These are phyloP conservation scores for Draba incana DNA, from an alignment of 345 rosid genomes.

Conservation along the genomic window DNA sequence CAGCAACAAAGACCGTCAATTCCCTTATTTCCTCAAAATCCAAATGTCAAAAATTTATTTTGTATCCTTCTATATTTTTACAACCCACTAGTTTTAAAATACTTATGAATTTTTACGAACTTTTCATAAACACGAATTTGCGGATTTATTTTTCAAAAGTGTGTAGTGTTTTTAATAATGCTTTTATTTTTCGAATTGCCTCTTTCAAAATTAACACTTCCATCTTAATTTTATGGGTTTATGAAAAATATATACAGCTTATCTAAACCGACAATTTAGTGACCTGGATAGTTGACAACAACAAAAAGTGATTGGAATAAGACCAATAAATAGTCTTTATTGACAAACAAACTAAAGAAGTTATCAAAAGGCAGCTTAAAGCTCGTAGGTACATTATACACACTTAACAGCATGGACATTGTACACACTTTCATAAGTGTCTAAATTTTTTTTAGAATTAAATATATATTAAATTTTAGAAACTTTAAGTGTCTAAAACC, in stretches of 20 bases:
- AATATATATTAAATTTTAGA: too few relatives aligned
- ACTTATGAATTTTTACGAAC: neutral
- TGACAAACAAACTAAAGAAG: slow-evolving; percentile 34
- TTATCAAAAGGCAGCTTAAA: slow-evolving; percentile 34
- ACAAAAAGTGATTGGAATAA: slow-evolving; percentile 23
- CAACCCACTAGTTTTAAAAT: too few relatives aligned
- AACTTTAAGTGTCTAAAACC: too few relatives aligned
- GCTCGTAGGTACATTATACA: slow-evolving; percentile 28
- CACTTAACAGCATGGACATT: too few relatives aligned
- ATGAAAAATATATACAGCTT: slow-evolving; percentile 18
- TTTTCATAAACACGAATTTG: neutral
- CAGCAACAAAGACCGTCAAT: neutral
- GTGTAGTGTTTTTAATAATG: too few relatives aligned
- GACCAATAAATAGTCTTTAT: slow-evolving; percentile 34
- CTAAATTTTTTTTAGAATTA: too few relatives aligned
- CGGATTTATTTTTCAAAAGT: neutral
- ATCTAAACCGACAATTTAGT: slow-evolving; percentile 32
- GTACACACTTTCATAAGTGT: too few relatives aligned
- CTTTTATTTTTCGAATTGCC: neutral
- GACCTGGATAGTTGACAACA: slow-evolving; percentile 32
- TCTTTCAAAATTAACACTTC: neutral
- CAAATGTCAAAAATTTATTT: neutral
- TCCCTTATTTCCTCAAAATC: neutral
- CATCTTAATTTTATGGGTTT: neutral
- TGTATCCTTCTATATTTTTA: neutral